These are phyloP conservation scores for Pichia sp. DNA, from an alignment of 1,139 yeast species.

Conservation along the genomic window DNA sequence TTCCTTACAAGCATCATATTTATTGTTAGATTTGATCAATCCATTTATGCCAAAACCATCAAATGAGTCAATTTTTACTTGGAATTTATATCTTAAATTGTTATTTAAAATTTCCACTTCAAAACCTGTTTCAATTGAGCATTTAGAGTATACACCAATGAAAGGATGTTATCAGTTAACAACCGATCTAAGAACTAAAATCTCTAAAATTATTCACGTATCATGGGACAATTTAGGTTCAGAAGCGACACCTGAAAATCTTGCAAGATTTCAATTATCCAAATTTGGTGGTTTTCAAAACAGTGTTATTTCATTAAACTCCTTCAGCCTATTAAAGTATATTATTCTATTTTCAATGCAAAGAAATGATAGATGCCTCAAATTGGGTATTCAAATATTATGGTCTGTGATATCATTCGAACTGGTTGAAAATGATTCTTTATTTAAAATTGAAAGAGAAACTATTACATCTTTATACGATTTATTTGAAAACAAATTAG, in stretches of 20 bases:
- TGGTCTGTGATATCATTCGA: conserved; percentile 71
- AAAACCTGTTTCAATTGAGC: conserved; percentile 56
- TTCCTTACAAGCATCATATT: conserved; percentile 10
- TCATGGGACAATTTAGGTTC: conserved; percentile 75
- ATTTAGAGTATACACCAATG: conserved; percentile 64
- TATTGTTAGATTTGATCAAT: conserved; percentile 35
- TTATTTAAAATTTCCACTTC: conserved; percentile 47
- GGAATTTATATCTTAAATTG: conserved; percentile 62
- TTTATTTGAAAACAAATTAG: conserved; percentile 48
- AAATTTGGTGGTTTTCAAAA: conserved; percentile 70
- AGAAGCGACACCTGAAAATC: conserved; percentile 57
- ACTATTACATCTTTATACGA: conserved; percentile 59
- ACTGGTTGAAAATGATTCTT: conserved; percentile 42
- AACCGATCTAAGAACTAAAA: conserved; percentile 56
- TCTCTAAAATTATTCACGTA: conserved; percentile 49
- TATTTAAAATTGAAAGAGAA: conserved; percentile 59
- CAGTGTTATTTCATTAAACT: conserved; percentile 47
- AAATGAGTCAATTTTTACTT: conserved; percentile 48
- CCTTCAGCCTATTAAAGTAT: conserved; percentile 56
- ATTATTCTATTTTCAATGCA: conserved; percentile 66
- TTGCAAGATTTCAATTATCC: conserved; percentile 52
- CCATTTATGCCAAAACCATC: conserved; percentile 45
- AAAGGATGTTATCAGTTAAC: conserved; percentile 64
- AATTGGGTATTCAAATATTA: conserved; percentile 58
- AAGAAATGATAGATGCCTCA: conserved; percentile 55